A percentile compares a stretch with the other conserved stretches of the same genome.
These are phyloP conservation scores for Penicillium sp. DNA, from an alignment of 2,329 filamentous ascomycete genomes.

Conservation along the genomic window DNA sequence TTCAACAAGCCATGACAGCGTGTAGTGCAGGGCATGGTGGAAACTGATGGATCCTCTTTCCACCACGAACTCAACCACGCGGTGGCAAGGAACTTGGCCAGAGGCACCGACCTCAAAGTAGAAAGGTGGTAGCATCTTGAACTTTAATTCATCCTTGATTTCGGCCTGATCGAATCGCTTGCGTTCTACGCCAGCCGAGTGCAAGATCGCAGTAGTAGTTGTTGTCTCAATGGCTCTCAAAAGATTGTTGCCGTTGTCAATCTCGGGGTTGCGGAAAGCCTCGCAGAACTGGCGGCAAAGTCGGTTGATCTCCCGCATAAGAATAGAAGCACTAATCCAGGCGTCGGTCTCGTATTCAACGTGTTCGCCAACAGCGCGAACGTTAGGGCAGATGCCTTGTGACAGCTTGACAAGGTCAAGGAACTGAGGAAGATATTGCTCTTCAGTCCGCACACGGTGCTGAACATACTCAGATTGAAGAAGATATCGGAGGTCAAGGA, in stretches of 20 bases:
- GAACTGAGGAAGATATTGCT: slow-evolving; percentile 89
- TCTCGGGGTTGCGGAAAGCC: slow-evolving; percentile 70
- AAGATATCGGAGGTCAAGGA: slow-evolving; percentile 87
- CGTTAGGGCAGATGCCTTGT: slow-evolving; percentile 94
- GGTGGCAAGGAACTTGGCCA: slow-evolving; percentile 54
- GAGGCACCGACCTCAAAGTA: slow-evolving; percentile 65
- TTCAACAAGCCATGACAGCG: slow-evolving; percentile 92
- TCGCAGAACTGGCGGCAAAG: slow-evolving; percentile 86
- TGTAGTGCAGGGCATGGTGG: slow-evolving; percentile 95
- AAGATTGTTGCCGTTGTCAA: slow-evolving; percentile 66
- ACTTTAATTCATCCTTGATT: slow-evolving; percentile 79
- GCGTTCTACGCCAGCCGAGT: slow-evolving; percentile 85
- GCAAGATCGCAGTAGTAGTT: slow-evolving; percentile 80
- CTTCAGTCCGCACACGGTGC: slow-evolving; percentile 75
- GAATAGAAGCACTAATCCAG: slow-evolving; percentile 93
- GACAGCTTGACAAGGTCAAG: slow-evolving; percentile 93
- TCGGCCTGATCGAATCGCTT: slow-evolving; percentile 81
- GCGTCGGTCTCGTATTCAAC: slow-evolving; percentile 98
- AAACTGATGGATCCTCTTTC: slow-evolving; percentile 92
- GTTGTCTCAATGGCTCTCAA: slow-evolving; percentile 66
- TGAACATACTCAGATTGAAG: slow-evolving; percentile 87
- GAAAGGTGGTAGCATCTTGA: slow-evolving; percentile 74
- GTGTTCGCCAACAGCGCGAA: slow-evolving; percentile 88
- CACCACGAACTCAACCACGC: slow-evolving; percentile 82
- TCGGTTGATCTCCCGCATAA: slow-evolving; percentile 92